These are phyloP conservation scores for Alternaria sp. DNA, from an alignment of 2,329 filamentous ascomycete genomes.

Conservation along the genomic window DNA sequence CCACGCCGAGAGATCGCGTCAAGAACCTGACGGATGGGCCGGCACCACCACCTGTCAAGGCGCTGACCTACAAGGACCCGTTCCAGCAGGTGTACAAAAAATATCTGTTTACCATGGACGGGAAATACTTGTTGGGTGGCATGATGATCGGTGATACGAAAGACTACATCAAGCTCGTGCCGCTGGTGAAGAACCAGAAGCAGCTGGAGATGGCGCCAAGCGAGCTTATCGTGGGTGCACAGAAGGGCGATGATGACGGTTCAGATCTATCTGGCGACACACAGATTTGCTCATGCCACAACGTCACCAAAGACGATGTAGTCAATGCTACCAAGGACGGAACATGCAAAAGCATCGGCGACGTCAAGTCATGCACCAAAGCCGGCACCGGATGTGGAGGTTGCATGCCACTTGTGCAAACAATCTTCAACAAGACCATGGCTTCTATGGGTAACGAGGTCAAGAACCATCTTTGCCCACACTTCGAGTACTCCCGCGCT, in stretches of 20 bases:
- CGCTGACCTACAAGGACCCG: slow-evolving; percentile 87
- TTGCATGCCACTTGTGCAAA: slow-evolving; percentile 86
- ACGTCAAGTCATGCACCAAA: slow-evolving; percentile 90
- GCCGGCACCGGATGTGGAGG: slow-evolving; percentile 91
- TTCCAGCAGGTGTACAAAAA: slow-evolving; percentile 93
- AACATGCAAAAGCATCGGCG: slow-evolving; percentile 80
- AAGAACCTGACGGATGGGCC: slow-evolving; percentile 65
- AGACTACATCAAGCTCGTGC: slow-evolving; percentile 89
- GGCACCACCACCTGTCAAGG: slow-evolving; percentile 73
- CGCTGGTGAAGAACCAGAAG: slow-evolving; percentile 86
- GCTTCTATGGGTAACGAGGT: slow-evolving; percentile 84
- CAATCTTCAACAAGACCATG: slow-evolving; percentile 92
- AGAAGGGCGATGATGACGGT: slow-evolving; percentile 76
- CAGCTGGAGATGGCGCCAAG: slow-evolving; percentile 78
- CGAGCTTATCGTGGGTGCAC: slow-evolving; percentile 83
- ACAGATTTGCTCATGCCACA: slow-evolving; percentile 93
- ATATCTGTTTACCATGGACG: slow-evolving; percentile 88
- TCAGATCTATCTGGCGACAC: slow-evolving; percentile 85
- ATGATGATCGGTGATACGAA: slow-evolving; percentile 97
- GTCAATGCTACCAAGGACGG: slow-evolving; percentile 77
- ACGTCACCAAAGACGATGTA: slow-evolving; percentile 86
- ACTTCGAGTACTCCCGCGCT: slow-evolving; percentile 83
- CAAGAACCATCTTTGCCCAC: slow-evolving; percentile 84
- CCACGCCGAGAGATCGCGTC: slow-evolving; percentile 53
- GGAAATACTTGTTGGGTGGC: slow-evolving; percentile 89